Conservation (phyloP, 2,329 filamentous ascomycete genomes). For the Curvularia sp. region DNA sequence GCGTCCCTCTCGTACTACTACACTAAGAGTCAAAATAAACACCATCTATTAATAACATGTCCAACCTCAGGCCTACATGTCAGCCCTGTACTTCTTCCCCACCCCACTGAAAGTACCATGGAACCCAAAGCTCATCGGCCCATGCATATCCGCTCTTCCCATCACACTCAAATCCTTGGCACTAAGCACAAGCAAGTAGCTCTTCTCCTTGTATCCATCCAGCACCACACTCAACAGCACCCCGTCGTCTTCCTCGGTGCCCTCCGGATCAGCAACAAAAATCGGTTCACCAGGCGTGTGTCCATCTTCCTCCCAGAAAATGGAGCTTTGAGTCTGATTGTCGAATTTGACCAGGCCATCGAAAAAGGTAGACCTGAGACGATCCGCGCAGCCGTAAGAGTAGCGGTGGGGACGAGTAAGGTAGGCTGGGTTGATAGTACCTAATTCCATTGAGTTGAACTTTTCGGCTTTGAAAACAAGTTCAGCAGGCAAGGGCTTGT, state of each 20-base stretch:
- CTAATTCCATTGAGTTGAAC: slow-evolving; percentile 64
- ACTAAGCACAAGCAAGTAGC: slow-evolving; percentile 71
- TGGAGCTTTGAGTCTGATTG: slow-evolving; percentile 58
- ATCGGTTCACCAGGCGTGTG: slow-evolving; percentile 75
- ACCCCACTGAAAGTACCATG: slow-evolving; percentile 63
- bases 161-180: slow-evolving; percentile 69
- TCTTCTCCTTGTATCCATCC: slow-evolving; percentile 64
- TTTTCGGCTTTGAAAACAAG: slow-evolving; percentile 44
- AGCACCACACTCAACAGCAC: slow-evolving; percentile 69
- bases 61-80: slow-evolving; percentile 12
- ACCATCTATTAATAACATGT: not conserved
- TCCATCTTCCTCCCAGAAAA: slow-evolving; percentile 65
- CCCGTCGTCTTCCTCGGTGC: slow-evolving; percentile 67
- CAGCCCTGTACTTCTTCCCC: slow-evolving; percentile 18
- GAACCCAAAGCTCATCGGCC: slow-evolving; percentile 69
- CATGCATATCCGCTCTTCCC: slow-evolving; percentile 68
- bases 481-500: slow-evolving; percentile 16
- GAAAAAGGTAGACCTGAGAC: slow-evolving; percentile 66
- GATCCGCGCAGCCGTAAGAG: slow-evolving; percentile 65
- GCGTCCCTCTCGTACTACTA: too few relatives aligned
- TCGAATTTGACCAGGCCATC: slow-evolving; percentile 73
- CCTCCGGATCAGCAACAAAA: slow-evolving; percentile 65
- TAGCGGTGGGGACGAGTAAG: slow-evolving; percentile 64
- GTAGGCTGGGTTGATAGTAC: slow-evolving; percentile 68
- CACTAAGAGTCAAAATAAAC: not conserved